Evolutionary conservation across 2,329 filamentous ascomycete species (phyloP).

Genomic region (Drechslerella stenobrocha): DNA sequence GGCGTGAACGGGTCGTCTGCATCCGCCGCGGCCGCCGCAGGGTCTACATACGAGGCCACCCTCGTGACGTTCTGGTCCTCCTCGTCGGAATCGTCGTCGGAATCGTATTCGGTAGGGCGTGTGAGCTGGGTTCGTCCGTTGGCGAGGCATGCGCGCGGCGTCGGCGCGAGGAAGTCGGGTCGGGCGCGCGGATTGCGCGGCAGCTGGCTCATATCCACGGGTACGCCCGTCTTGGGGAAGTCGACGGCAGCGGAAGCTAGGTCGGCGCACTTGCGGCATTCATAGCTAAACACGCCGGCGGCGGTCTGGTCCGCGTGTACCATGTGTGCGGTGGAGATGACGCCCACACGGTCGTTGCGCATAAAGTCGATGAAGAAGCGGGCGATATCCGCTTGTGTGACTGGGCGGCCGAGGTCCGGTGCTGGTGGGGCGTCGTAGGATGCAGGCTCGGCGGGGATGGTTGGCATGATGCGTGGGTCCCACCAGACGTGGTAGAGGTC

Average conservation of each 20-base stretch:
- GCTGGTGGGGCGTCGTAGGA: slow-evolving; percentile 68
- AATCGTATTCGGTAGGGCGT: slow-evolving; percentile 54
- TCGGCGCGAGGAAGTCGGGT: slow-evolving; percentile 52
- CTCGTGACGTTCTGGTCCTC: slow-evolving; percentile 56
- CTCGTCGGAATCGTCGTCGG: slow-evolving; percentile 58
- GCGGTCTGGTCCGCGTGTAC: slow-evolving; percentile 65
- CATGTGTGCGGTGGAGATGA: slow-evolving; percentile 68
- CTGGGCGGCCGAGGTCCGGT: slow-evolving; percentile 64
- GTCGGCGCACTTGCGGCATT: slow-evolving; percentile 64
- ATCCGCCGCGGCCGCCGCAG: background rate
- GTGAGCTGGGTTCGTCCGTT: slow-evolving; percentile 3
- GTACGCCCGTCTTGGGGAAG: slow-evolving; percentile 73
- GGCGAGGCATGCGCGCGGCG: slow-evolving; percentile 47
- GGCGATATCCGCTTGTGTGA: slow-evolving; percentile 69
- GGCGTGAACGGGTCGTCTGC: slow-evolving; percentile 28
- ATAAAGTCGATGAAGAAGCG: slow-evolving; percentile 81
- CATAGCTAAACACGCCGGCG: slow-evolving; percentile 60
- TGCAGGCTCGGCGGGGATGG: slow-evolving; percentile 62
- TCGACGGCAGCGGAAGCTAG: slow-evolving; percentile 73
- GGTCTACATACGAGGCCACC: background rate
- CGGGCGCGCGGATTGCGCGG: slow-evolving; percentile 34
- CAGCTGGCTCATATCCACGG: slow-evolving; percentile 53
- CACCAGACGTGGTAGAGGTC: slow-evolving; percentile 81
- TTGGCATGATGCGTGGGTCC: slow-evolving; percentile 62
- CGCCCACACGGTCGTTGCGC: slow-evolving; percentile 67